Base-by-base conservation (phyloP, 768 basidiomycete species). In the Lentinula edodes region DNA sequence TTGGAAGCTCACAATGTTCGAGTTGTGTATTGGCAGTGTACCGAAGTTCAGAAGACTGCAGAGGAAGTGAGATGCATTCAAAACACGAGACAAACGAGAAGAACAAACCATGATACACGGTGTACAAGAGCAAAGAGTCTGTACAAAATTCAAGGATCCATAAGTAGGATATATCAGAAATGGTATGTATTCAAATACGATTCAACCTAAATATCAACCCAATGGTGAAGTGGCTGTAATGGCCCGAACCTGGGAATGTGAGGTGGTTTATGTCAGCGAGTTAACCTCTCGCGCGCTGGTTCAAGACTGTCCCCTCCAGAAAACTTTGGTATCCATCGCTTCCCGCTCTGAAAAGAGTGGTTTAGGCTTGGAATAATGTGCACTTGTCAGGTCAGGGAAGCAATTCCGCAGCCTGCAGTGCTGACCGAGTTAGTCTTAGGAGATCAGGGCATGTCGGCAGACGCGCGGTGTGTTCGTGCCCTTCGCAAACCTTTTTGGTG, bases 1-100 rank as follows among this genome's bases (percentile, higher is more conserved):
- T 13, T 12, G 54, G 53, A n/a, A 32, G 34, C 93, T 73, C 68
- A 96, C 95, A 77, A 75, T 97, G 95, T 73, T 97, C 94, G 32
- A 95, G 76, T 73, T 98, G 95, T 12, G 95, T 95, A 72, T 96
- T 98, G 15, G 93, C 94, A 0, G 95, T 98, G 71, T 98, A 97
- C 68, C 95, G 82, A 5, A 97, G 80, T 74, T 98, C 95, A 43
- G 92, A 95, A 55, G 91, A 90, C 91, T 93, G 68, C 8, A 15
- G 15, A 41, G 7, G 5, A 18, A 55, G 41, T 56, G 20, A 56
- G 39, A 7, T 20, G 1, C 9, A 23, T 15, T 10, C 7, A 35
- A n/a, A 20, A 3, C 20, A 16, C 13, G n/a, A 32, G 23, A 13
- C 32, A 15, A 28, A 28, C 28, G 2, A 23, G 36, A 43, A 18